Conservation (phyloP, 2,329 filamentous ascomycete species). For the Dothidotthia symphoricarpi region DNA sequence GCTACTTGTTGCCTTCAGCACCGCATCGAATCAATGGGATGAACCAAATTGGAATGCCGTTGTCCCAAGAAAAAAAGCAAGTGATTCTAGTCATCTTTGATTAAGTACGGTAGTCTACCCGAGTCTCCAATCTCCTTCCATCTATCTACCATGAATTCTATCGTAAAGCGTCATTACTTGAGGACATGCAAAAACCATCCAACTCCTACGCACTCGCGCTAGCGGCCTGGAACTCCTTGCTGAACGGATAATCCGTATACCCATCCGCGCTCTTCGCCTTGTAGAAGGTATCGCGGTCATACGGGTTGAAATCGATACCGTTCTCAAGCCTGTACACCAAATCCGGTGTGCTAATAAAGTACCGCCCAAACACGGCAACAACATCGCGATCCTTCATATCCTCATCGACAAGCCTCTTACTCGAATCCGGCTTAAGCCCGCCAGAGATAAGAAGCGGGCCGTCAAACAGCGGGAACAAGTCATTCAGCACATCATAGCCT, state of each 20-base stretch:
- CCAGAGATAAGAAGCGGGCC: constrained; percentile 44
- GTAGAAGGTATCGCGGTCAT: constrained; percentile 51
- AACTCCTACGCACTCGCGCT: no score
- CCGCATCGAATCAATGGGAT: no score
- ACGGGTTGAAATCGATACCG: constrained; percentile 46
- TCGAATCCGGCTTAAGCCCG: constrained; percentile 43
- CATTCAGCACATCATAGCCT: constrained; percentile 20
- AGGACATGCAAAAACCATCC: no score
- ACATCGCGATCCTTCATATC: constrained; percentile 47
- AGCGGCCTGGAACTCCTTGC: constrained; percentile 15
- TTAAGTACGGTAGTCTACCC: no score
- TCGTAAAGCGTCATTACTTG: no score
- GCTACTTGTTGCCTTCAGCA: no score
- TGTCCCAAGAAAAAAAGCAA: no score
- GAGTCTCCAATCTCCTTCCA: no score
- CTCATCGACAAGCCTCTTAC: constrained; percentile 39
- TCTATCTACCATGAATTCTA: no score
- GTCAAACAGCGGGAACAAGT: constrained; percentile 24
- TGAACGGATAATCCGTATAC: constrained; percentile 43
- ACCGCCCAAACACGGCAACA: constrained; percentile 50
- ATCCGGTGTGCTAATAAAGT: constrained; percentile 53
- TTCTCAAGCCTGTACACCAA: constrained; percentile 48
- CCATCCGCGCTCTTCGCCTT: constrained; percentile 34
- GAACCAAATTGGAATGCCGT: no score
- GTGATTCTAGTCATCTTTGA: no score